Evolutionary conservation across 2,329 filamentous ascomycete species (phyloP).

Genomic region (Sphaerostilbella broomeana): DNA sequence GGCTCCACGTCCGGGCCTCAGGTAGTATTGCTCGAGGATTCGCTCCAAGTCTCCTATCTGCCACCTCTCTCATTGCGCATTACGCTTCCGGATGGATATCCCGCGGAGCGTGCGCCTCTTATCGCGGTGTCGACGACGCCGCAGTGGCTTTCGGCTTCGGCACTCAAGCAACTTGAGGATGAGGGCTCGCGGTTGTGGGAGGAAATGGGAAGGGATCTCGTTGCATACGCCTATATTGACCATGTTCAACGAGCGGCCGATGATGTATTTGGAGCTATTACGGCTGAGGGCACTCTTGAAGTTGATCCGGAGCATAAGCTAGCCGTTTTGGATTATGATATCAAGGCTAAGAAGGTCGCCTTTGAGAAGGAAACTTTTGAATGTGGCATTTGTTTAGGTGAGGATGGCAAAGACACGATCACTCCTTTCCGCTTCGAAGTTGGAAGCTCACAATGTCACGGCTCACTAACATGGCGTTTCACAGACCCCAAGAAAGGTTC

Average conservation of each 20-base stretch:
- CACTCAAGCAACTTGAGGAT: constrained; percentile 42
- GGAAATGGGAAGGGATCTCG: constrained; percentile 51
- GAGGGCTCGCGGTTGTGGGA: constrained; percentile 54
- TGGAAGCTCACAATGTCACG: not conserved
- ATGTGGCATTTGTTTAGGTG: constrained; percentile 75
- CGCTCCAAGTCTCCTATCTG: constrained; percentile 48
- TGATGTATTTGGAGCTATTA: constrained; percentile 52
- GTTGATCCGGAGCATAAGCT: constrained; percentile 56
- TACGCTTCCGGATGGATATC: constrained; percentile 52
- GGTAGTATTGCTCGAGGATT: constrained; percentile 30
- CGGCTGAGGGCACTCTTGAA: constrained; percentile 41
- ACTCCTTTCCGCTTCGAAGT: too few relatives aligned
- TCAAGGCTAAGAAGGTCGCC: constrained; percentile 61
- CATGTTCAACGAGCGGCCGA: constrained; percentile 54
- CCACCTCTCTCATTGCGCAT: constrained; percentile 51
- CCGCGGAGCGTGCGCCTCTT: constrained; percentile 43
- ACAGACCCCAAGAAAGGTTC: constrained; percentile 81
- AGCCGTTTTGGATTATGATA: constrained; percentile 70
- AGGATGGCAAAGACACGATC: constrained; percentile 14
- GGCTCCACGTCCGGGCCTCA: constrained; percentile 6
- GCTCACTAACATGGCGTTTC: constrained; percentile 16
- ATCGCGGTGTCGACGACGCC: constrained; percentile 48
- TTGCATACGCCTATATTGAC: constrained; percentile 59
- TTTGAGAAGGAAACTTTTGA: constrained; percentile 84
- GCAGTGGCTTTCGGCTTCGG: constrained; percentile 48